Evolutionary conservation across 352 stramenopile species (phyloP).

Genomic region (Phytopythium oedochilum): DNA sequence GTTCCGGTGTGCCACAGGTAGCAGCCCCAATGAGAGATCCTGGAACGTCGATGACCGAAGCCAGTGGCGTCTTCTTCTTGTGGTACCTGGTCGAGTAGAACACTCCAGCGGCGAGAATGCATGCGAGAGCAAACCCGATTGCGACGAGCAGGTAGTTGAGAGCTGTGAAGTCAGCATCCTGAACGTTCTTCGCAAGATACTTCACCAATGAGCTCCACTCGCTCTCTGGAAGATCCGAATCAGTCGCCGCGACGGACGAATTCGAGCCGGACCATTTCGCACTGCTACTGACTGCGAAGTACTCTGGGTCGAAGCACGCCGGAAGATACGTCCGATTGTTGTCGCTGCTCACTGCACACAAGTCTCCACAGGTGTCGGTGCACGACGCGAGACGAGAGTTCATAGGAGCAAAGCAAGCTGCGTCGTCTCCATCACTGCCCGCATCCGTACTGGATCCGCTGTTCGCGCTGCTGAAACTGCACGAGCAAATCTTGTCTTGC

Average conservation of each 20-base stretch:
- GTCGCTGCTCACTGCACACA: slow-evolving; percentile 36
- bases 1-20: neutral
- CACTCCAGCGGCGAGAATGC: slow-evolving; percentile 36
- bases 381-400: slow-evolving; percentile 42
- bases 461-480: slow-evolving; percentile 4
- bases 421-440: slow-evolving; percentile 12
- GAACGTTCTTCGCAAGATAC: slow-evolving; percentile 36
- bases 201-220: slow-evolving; percentile 37
- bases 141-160: slow-evolving; percentile 57
- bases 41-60: slow-evolving; percentile 17
- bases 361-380: slow-evolving; percentile 49
- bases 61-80: slow-evolving; percentile 17
- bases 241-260: neutral
- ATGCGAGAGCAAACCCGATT: slow-evolving; percentile 34
- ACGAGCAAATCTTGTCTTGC: slow-evolving; percentile 46
- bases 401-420: slow-evolving; percentile 46
- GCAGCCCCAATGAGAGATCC: slow-evolving; percentile 4
- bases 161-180: slow-evolving; percentile 26
- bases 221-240: slow-evolving; percentile 1
- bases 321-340: slow-evolving; percentile 32
- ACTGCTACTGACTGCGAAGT: slow-evolving; percentile 7
- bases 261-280: slow-evolving; percentile 4
- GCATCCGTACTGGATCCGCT: slow-evolving; percentile 6
- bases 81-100: slow-evolving; percentile 33
- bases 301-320: slow-evolving; percentile 27